Conservation (phyloP, 2,329 filamentous ascomycete genomes). For the Hypoxylon sp. region DNA sequence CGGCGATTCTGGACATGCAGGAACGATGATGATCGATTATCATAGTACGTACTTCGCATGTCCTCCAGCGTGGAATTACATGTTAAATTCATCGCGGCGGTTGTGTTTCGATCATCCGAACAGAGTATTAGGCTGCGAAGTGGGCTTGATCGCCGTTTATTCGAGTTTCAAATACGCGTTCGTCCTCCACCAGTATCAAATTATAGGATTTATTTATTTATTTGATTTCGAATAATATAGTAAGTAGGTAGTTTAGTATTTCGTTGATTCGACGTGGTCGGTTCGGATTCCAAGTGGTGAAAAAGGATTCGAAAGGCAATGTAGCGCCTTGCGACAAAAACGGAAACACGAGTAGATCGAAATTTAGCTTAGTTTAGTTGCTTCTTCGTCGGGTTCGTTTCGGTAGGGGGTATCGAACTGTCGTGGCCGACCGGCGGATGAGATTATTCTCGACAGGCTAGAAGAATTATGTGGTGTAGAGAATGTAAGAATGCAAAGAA, state of each 20-base stretch:
- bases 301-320: constrained; percentile 11
- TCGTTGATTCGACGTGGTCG: constrained; percentile 14
- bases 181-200: constrained; percentile 10
- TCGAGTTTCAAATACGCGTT: background rate
- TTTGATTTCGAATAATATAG: constrained; percentile 8
- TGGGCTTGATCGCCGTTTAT: constrained; percentile 1
- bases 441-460: constrained; percentile 4
- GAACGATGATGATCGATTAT: constrained; percentile 26
- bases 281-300: constrained; percentile 4
- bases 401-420: background rate
- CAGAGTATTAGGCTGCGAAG: background rate
- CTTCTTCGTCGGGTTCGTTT: background rate
- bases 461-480: background rate
- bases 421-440: constrained; percentile 25
- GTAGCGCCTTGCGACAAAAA: constrained; percentile 18
- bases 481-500: background rate
- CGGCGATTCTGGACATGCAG: constrained; percentile 40
- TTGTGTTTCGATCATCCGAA: constrained; percentile 40
- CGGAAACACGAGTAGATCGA: constrained; percentile 12
- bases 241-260: too few relatives aligned
- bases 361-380: constrained; percentile 1
- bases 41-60: constrained; percentile 45
- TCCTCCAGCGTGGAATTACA: constrained; percentile 49
- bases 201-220: constrained; percentile 6
- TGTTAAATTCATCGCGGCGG: constrained; percentile 47